Evolutionary conservation across 2,329 filamentous ascomycete genomes (phyloP).

Genomic region (Fusarium nisikadoi): DNA sequence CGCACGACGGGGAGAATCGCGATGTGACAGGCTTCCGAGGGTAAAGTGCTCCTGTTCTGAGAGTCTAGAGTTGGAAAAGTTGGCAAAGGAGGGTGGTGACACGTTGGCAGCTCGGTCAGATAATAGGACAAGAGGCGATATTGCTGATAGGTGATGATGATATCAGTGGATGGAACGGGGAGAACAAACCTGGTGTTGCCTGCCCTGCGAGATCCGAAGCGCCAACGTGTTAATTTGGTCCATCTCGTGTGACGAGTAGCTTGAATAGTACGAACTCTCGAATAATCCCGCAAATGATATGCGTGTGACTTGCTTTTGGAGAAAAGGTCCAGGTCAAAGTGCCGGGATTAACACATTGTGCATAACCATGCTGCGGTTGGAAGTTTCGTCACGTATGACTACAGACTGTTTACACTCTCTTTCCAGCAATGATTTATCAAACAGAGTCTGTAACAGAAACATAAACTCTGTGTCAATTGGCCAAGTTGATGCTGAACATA

Average conservation of each 20-base stretch:
- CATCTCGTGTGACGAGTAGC: constrained; percentile 15
- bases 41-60: background rate
- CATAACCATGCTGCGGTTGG: background rate
- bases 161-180: background rate
- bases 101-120: background rate
- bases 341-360: constrained; percentile 15
- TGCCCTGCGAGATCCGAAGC: constrained; percentile 37
- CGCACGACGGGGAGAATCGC: constrained; percentile 22
- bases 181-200: background rate
- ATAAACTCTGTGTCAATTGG: background rate
- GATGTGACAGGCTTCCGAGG: constrained; percentile 14
- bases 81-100: background rate
- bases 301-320: background rate
- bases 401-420: fast-evolving
- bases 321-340: background rate
- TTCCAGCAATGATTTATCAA: background rate
- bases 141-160: background rate
- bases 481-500: background rate
- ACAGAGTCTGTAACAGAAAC: background rate
- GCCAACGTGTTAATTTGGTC: constrained; percentile 1
- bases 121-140: background rate
- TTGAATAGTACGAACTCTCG: constrained; percentile 11
- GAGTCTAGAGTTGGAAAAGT: background rate
- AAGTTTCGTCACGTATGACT: too few relatives aligned
- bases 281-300: constrained; percentile 39